Evolutionary conservation across 257 asterid species (phyloP).

Genomic region (Cruciata laevipes): DNA sequence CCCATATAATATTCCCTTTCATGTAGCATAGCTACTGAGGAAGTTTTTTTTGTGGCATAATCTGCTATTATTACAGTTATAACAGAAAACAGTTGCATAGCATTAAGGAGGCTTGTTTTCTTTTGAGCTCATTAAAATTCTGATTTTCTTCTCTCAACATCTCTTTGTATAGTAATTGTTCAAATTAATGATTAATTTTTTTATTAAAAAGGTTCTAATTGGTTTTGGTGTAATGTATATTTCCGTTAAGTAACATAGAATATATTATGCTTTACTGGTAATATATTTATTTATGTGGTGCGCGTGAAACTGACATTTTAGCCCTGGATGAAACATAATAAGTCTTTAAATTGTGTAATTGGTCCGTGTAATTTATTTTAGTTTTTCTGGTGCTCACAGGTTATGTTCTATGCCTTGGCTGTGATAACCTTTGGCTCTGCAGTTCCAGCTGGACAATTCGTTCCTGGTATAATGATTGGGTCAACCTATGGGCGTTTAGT

Average conservation of each 20-base stretch:
- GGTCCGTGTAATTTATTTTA: not conserved
- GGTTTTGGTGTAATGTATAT: not conserved
- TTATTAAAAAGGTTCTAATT: not conserved
- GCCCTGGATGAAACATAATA: not conserved
- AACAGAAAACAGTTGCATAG: not conserved
- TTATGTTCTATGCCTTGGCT: slow-evolving; percentile 93
- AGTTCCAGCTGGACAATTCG: slow-evolving; percentile 97
- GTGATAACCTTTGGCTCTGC: slow-evolving; percentile 94
- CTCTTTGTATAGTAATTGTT: not conserved
- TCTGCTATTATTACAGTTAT: not conserved
- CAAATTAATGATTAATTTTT: not conserved
- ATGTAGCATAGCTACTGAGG: not conserved
- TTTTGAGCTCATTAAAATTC: not conserved
- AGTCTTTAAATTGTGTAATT: not conserved
- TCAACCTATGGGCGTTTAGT: slow-evolving; percentile 97
- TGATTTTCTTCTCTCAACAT: not conserved
- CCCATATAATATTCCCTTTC: not conserved
- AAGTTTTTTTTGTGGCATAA: not conserved
- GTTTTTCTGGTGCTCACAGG: slow-evolving; percentile 35
- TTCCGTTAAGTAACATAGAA: not conserved
- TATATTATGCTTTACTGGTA: not conserved
- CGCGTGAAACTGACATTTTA: not conserved
- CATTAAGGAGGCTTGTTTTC: not conserved
- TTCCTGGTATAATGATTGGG: slow-evolving; percentile 98
- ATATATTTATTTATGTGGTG: not conserved